Conservation (phyloP, 163 green algal genomes). For the Scenedesmus sp. region DNA sequence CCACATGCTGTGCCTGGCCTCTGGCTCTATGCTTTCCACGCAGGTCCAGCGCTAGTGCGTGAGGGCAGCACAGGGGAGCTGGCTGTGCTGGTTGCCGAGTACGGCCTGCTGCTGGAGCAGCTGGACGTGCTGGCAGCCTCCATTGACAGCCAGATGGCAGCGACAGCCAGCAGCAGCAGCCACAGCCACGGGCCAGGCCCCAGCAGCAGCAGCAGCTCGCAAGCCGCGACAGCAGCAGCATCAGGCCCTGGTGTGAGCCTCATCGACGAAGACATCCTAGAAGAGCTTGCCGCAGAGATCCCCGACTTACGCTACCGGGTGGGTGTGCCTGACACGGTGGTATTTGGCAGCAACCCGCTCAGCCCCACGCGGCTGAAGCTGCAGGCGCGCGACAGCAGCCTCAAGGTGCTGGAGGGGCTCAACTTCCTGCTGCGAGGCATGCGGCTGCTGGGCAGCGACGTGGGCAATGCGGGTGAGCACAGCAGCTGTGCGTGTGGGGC, state of each 20-base stretch:
- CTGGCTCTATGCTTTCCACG: neutral
- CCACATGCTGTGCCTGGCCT: neutral
- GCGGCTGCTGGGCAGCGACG: slow-evolving; percentile 88
- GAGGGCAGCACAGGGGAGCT: slow-evolving; percentile 84
- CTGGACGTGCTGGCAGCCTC: slow-evolving; percentile 63
- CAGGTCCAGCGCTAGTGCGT: slow-evolving; percentile 58
- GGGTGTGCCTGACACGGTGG: slow-evolving; percentile 75
- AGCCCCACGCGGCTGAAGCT: slow-evolving; percentile 77
- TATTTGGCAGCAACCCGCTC: slow-evolving; percentile 79
- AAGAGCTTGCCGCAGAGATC: slow-evolving; percentile 86
- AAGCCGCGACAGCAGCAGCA: neutral
- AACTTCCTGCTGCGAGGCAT: slow-evolving; percentile 90
- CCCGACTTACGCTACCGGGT: slow-evolving; percentile 89
- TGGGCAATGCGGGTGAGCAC: slow-evolving; percentile 66
- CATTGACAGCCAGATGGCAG: slow-evolving; percentile 43
- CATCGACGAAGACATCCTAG: slow-evolving; percentile 72
- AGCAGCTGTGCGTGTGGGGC: neutral
- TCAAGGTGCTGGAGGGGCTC: slow-evolving; percentile 86
- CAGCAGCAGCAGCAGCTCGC: neutral
- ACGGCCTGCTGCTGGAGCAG: slow-evolving; percentile 85
- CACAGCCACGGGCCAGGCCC: slow-evolving; percentile 11
- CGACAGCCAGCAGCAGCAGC: slow-evolving; percentile 58
- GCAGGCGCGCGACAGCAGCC: slow-evolving; percentile 74
- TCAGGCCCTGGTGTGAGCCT: slow-evolving; percentile 19
- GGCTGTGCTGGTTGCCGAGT: slow-evolving; percentile 92